Evolutionary conservation across 169 alveolate genomes (phyloP).

Genomic region (Eimeria acervulina): DNA sequence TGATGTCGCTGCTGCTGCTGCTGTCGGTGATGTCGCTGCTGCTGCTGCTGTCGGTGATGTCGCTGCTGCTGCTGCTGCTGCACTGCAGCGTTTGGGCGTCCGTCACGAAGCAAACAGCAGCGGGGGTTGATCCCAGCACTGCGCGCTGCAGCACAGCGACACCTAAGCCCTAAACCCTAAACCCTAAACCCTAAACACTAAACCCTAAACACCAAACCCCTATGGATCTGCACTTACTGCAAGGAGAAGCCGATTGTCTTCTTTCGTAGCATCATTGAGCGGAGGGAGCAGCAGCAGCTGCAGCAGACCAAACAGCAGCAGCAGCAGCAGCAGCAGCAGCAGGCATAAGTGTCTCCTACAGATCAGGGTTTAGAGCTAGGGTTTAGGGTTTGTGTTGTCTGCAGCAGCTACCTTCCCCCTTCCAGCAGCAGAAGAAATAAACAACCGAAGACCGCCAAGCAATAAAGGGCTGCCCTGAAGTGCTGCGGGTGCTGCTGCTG

Average conservation of each 20-base stretch:
- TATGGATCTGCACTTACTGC: neutral
- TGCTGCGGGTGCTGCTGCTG: constrained; percentile 34
- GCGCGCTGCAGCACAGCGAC: constrained; percentile 50
- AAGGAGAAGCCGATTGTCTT: neutral
- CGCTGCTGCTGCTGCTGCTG: constrained; percentile 57
- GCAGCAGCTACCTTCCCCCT: constrained; percentile 4
- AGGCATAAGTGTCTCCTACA: neutral
- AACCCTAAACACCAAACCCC: constrained; percentile 30
- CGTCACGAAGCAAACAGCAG: constrained; percentile 50
- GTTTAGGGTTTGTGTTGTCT: neutral
- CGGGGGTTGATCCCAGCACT: constrained; percentile 53
- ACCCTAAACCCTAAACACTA: constrained; percentile 57
- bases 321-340: constrained; percentile 35
- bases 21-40: constrained; percentile 14
- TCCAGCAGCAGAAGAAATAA: constrained; percentile 18
- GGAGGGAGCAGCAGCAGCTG: constrained; percentile 74
- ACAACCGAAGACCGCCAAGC: constrained; percentile 10
- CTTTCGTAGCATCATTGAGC: neutral
- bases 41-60: constrained; percentile 31
- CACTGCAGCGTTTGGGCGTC: constrained; percentile 38
- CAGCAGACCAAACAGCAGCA: constrained; percentile 41
- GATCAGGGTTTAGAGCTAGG: constrained; percentile 33
- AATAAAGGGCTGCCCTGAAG: neutral
- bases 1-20: constrained; percentile 58
- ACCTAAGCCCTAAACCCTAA: constrained; percentile 34